phyloP scores from a whole-genome alignment of 1,284 basidiomycete genomes.

The Rhodotorula glutinis region DNA sequence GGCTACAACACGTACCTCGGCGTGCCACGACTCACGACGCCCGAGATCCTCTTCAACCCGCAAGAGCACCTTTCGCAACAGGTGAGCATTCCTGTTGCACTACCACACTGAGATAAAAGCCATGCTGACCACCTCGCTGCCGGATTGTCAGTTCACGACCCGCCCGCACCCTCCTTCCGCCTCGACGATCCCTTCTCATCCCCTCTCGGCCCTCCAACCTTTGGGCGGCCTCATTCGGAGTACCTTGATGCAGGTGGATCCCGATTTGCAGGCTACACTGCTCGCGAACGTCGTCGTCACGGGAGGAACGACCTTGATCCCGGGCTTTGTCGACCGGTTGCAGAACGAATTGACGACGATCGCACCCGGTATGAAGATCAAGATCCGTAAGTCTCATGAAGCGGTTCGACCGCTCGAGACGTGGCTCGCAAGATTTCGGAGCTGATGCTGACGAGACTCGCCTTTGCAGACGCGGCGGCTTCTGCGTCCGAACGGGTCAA shows the following conservation, averaged over 20 bases:
- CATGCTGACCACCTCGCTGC: no score
- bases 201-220: conserved; percentile 72
- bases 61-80: conserved; percentile 62
- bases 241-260: conserved; percentile 61
- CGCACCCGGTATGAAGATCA: conserved; percentile 61
- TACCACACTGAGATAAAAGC: no score
- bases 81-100: conserved; percentile 54
- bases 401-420: background rate
- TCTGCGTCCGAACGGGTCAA: conserved; percentile 74
- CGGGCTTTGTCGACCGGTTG: conserved; percentile 82
- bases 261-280: conserved; percentile 83
- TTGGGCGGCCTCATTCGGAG: conserved; percentile 55
- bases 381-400: conserved; percentile 55
- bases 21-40: conserved; percentile 73
- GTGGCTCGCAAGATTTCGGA: no score
- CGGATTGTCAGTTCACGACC: conserved; percentile 44
- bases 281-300: conserved; percentile 91
- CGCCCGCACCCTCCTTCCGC: conserved; percentile 56
- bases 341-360: conserved; percentile 71
- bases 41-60: conserved; percentile 87
- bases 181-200: conserved; percentile 58
- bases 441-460: no score
- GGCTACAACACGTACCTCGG: conserved; percentile 87
- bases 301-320: conserved; percentile 81
- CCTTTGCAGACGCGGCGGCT: conserved; percentile 31